Percentiles rank a stretch among this genome's conserved stretches.
Evolutionary conservation across 2,329 filamentous ascomycete genomes (phyloP).

Genomic region (Xylaria sp.): DNA sequence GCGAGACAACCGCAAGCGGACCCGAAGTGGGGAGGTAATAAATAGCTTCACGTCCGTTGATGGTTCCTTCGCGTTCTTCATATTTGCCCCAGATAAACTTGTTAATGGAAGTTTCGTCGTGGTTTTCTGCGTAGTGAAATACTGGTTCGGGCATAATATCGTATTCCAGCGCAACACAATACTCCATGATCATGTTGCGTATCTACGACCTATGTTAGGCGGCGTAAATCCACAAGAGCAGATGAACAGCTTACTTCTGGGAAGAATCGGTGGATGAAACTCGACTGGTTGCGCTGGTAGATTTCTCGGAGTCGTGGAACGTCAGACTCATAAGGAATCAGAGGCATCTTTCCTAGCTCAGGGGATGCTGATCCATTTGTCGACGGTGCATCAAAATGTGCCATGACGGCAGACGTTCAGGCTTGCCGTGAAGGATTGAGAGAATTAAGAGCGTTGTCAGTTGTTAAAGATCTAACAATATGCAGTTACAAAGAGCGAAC

Average conservation of each 20-base stretch:
- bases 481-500: not conserved
- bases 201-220: not conserved
- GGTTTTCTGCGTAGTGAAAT: no score
- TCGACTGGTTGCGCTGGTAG: not conserved
- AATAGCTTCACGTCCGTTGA: not conserved
- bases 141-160: not conserved
- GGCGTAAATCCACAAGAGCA: not conserved
- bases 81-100: not conserved
- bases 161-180: not conserved
- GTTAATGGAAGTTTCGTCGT: not conserved
- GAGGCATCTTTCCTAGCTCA: not conserved
- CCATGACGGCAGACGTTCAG: not conserved
- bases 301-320: not conserved
- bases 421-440: not conserved
- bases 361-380: not conserved
- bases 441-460: not conserved
- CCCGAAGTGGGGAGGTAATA: not conserved
- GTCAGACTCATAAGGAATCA: constrained; percentile 1
- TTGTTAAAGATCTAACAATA: no score
- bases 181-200: constrained; percentile 12
- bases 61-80: not conserved
- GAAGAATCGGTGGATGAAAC: not conserved
- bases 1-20: not conserved
- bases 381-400: not conserved
- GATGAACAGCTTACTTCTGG: not conserved